Percentiles rank a stretch among this genome's conserved stretches.
phyloP scores from a whole-genome alignment of 1,284 basidiomycete genomes.

The Sanghuangporus weigelae region DNA sequence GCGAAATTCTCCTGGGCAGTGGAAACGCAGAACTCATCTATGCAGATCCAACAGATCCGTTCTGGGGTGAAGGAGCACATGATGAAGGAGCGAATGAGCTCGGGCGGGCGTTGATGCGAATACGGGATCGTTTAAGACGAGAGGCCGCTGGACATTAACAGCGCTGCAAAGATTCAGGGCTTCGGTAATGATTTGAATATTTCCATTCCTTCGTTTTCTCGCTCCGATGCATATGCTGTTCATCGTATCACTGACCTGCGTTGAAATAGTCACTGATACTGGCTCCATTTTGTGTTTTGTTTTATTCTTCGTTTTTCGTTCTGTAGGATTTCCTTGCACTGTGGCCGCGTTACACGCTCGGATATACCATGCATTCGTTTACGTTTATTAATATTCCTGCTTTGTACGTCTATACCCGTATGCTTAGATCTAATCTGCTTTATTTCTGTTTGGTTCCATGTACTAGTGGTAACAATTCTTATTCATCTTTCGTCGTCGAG shows the following conservation, averaged over 20 bases:
- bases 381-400: too few relatives aligned
- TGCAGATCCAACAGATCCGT: slow-evolving; percentile 41
- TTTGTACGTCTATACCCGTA: too few relatives aligned
- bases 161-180: not conserved
- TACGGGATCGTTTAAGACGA: slow-evolving; percentile 40
- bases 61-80: slow-evolving; percentile 51
- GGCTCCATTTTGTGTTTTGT: too few relatives aligned
- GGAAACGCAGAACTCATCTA: slow-evolving; percentile 44
- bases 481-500: too few relatives aligned
- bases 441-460: too few relatives aligned
- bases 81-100: slow-evolving; percentile 53
- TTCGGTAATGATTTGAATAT: not conserved
- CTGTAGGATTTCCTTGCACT: too few relatives aligned
- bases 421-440: too few relatives aligned
- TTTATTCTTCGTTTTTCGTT: too few relatives aligned
- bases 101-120: slow-evolving; percentile 47
- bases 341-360: too few relatives aligned
- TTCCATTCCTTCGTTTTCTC: not conserved
- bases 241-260: not conserved
- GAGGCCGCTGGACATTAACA: slow-evolving; percentile 24
- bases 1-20: slow-evolving; percentile 42
- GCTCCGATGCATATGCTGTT: not conserved
- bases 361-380: too few relatives aligned
- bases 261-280: too few relatives aligned
- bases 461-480: too few relatives aligned